phyloP scores from a whole-genome alignment of 257 asterid genomes.

The Ehretia macrophylla region DNA sequence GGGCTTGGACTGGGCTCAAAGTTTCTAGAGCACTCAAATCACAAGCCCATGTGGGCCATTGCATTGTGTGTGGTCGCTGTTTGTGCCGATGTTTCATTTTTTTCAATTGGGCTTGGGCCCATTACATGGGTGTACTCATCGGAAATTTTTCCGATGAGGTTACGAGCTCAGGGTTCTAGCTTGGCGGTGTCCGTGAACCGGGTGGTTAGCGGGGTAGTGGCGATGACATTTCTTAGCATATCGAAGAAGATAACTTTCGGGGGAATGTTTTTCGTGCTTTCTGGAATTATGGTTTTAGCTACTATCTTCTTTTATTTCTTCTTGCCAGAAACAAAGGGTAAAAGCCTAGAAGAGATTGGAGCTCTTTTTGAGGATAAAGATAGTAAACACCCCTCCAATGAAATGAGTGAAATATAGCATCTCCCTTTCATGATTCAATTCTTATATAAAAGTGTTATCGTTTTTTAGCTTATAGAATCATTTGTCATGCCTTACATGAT shows the following conservation, averaged over 20 bases:
- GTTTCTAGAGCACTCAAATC: slow-evolving; percentile 32
- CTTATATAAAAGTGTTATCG: not conserved
- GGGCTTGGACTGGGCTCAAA: slow-evolving; percentile 68
- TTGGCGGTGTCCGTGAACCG: slow-evolving; percentile 75
- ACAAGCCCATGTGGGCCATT: slow-evolving; percentile 71
- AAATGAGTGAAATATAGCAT: slow-evolving; percentile 2
- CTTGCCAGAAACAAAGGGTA: slow-evolving; percentile 78
- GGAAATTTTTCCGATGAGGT: slow-evolving; percentile 60
- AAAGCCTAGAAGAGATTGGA: slow-evolving; percentile 69
- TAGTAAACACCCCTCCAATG: not conserved
- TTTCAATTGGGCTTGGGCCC: slow-evolving; percentile 91
- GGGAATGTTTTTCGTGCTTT: slow-evolving; percentile 56
- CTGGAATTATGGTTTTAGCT: slow-evolving; percentile 57
- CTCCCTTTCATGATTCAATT: not conserved
- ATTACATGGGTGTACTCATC: slow-evolving; percentile 83
- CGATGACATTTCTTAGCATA: slow-evolving; percentile 65
- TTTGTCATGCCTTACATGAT: too few species aligned
- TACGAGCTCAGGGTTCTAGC: slow-evolving; percentile 72
- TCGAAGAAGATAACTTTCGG: slow-evolving; percentile 58
- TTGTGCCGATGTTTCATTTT: slow-evolving; percentile 73
- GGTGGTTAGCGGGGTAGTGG: slow-evolving; percentile 65
- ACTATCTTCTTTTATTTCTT: slow-evolving; percentile 61
- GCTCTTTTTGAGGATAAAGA: slow-evolving; percentile 49
- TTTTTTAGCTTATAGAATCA: too few species aligned
- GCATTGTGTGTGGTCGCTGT: slow-evolving; percentile 62